phyloP scores from a whole-genome alignment of 306 rosid genomes.

The Dryas drummondii region DNA sequence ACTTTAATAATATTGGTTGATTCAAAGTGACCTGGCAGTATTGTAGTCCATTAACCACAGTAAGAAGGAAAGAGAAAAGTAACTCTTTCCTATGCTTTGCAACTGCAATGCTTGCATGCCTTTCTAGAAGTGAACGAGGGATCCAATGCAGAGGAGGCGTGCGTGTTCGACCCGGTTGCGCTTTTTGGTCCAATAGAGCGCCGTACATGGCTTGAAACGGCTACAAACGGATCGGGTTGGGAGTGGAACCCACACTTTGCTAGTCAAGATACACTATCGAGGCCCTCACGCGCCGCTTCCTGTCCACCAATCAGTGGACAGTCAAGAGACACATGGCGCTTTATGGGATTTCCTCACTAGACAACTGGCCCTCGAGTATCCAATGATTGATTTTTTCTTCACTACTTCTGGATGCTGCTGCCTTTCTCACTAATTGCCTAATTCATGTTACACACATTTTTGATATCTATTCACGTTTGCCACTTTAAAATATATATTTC shows the following conservation, averaged over 20 bases:
- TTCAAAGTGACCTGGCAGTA: too few relatives aligned
- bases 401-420: neutral
- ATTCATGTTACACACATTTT: too few relatives aligned
- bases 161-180: conserved; percentile 10
- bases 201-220: conserved; percentile 28
- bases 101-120: too few relatives aligned
- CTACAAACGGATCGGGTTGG: neutral
- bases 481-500: too few relatives aligned
- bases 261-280: conserved; percentile 39
- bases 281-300: conserved; percentile 78
- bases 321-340: conserved; percentile 3
- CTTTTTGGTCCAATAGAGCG: conserved; percentile 3
- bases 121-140: neutral
- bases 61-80: too few relatives aligned
- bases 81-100: too few relatives aligned
- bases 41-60: too few relatives aligned
- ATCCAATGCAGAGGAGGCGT: conserved; percentile 20
- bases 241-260: conserved; percentile 23
- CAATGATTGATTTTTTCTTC: conserved; percentile 33
- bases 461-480: too few relatives aligned
- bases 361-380: conserved; percentile 17
- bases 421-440: neutral
- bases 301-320: conserved; percentile 47
- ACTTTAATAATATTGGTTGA: too few relatives aligned
- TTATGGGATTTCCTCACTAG: conserved; percentile 8